Base-by-base conservation (phyloP, 352 stramenopile genomes). In the Globisporangium emineosum region DNA sequence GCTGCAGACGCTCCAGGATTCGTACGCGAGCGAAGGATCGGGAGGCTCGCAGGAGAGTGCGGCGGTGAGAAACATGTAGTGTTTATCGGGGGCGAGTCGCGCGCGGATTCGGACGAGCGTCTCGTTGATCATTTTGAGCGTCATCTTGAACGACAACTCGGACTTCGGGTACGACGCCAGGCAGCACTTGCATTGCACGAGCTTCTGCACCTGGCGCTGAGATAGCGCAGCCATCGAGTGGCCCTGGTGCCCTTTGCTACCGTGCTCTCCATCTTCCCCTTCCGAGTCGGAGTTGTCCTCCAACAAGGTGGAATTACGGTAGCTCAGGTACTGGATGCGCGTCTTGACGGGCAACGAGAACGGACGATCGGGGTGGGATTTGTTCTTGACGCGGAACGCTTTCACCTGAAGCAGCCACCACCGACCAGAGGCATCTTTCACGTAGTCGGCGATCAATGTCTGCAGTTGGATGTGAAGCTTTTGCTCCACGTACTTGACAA, bases 81-180 rank as follows among this genome's bases (percentile, higher is more conserved):
- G 70, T 43, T 83, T 88, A 25, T 89, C 80, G 0, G 77, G 73
- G 6, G 75, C 60, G 9, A 87, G 60, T 1, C 83, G 80, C 27
- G 83, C 76, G 2, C 78, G 79, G 49, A 94, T 79, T 9, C 86
- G 77, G 10, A 85, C 50, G 0, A 93, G 79, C 75, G 84, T 94
- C 52, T 94, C 86, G 60, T 81, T 86, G 51, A 94, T 93, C 86
- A 94, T 94, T 62, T 92, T 91, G 55, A 91, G 67, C 32, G 86
- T 94, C 86, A 94, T 94, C 58, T 93, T 94, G 79, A 89, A 94
- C 15, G 82, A 78, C 8, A 94, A 68, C 59, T 94, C 86, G n/a
- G 63, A 71, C 43, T 83, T 90, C 0, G 80, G 79, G 65, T 94
- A 90, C 32, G 77, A 73, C 12, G 81, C 81, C 19, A 88, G 70